A percentile compares a stretch with the other conserved stretches of the same genome.
These are phyloP conservation scores for Aureobasidium sp. DNA, from an alignment of 2,329 filamentous ascomycete species.

Conservation along the genomic window DNA sequence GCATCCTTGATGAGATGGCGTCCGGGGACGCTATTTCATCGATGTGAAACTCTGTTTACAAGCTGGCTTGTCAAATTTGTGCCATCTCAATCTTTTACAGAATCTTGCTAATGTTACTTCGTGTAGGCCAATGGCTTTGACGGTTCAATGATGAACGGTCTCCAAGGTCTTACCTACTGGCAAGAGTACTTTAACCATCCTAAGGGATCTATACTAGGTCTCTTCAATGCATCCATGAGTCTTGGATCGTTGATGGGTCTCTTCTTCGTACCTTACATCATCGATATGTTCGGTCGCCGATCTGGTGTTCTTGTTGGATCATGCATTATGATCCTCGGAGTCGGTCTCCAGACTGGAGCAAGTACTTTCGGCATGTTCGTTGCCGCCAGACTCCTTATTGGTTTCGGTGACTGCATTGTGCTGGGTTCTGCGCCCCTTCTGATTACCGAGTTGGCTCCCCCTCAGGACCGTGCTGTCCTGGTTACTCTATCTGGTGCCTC, in stretches of 20 bases:
- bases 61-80: too few relatives aligned
- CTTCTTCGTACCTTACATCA: conserved; percentile 32
- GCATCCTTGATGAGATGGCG: too few relatives aligned
- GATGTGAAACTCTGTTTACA: too few relatives aligned
- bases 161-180: not conserved
- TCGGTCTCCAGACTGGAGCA: not conserved
- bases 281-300: conserved; percentile 39
- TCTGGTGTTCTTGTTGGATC: conserved; percentile 39
- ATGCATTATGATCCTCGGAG: conserved; percentile 27
- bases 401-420: not conserved
- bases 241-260: not conserved
- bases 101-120: too few relatives aligned
- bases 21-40: too few relatives aligned
- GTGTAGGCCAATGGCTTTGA: conserved; percentile 3
- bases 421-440: conserved; percentile 3
- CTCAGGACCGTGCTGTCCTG: not conserved
- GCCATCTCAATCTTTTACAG: too few relatives aligned
- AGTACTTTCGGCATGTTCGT: conserved; percentile 6
- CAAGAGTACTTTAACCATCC: conserved; percentile 4
- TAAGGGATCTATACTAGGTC: not conserved
- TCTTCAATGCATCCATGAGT: not conserved
- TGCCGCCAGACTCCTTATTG: not conserved
- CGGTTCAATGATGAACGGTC: conserved; percentile 8
- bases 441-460: not conserved
- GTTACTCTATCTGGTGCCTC: not conserved